Conservation (phyloP, 768 basidiomycete genomes). For the Rubroboletus pulcherrimus region DNA sequence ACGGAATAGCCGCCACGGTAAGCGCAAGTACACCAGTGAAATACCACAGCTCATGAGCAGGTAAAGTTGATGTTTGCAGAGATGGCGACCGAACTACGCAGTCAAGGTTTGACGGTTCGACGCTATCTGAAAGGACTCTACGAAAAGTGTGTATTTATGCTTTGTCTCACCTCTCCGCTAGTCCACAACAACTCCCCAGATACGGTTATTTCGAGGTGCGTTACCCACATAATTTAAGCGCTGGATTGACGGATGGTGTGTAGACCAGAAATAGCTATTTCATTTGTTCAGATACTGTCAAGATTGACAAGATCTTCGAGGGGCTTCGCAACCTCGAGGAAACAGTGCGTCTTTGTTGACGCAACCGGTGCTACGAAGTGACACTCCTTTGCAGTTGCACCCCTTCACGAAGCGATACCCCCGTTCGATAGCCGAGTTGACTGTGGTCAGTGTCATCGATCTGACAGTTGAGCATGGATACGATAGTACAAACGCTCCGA, state of each 20-base stretch:
- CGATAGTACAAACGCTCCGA: slow-evolving; percentile 71
- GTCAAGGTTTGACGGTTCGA: slow-evolving; percentile 50
- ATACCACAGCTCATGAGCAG: background rate
- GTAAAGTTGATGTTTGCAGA: slow-evolving; percentile 64
- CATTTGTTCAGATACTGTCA: slow-evolving; percentile 62
- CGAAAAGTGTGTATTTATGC: slow-evolving; percentile 39
- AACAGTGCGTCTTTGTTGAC: slow-evolving; percentile 21
- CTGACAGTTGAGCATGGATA: slow-evolving; percentile 61
- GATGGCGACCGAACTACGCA: slow-evolving; percentile 50
- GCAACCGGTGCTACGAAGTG: background rate
- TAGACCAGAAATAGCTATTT: slow-evolving; percentile 85
- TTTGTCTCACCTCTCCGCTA: background rate
- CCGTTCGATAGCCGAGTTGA: slow-evolving; percentile 52
- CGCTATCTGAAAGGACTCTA: slow-evolving; percentile 63
- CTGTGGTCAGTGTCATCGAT: slow-evolving; percentile 64
- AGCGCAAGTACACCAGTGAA: background rate
- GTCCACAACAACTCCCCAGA: slow-evolving; percentile 32
- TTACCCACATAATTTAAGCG: background rate
- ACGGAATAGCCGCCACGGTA: slow-evolving; percentile 81
- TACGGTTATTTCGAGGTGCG: slow-evolving; percentile 76
- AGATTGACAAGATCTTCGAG: slow-evolving; percentile 65
- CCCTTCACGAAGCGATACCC: slow-evolving; percentile 48
- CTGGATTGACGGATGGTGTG: background rate
- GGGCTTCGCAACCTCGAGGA: slow-evolving; percentile 58
- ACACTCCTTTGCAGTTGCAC: slow-evolving; percentile 16